These are phyloP conservation scores for Aspergillus coremiiformis DNA, from an alignment of 495 filamentous ascomycete species.

Conservation along the genomic window DNA sequence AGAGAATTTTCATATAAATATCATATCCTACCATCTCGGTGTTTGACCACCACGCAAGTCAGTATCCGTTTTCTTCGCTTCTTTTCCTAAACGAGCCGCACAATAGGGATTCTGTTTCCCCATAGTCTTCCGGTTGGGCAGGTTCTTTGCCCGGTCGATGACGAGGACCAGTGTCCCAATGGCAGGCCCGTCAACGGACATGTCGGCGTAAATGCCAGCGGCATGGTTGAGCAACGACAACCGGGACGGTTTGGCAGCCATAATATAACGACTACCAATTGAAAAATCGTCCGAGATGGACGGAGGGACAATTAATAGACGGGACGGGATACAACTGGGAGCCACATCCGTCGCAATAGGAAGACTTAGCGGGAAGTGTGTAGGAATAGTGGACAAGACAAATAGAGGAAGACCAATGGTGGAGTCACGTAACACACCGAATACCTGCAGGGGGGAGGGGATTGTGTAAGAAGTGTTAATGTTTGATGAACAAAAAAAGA, in stretches of 20 bases:
- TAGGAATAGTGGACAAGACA: too few species aligned
- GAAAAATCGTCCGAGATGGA: not conserved
- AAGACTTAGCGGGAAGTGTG: not conserved
- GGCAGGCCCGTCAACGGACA: slow-evolving; percentile 87
- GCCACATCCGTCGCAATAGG: not conserved
- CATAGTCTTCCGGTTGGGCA: slow-evolving; percentile 92
- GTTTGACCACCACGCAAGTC: slow-evolving; percentile 94
- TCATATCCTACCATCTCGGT: slow-evolving; percentile 66
- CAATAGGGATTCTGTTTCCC: slow-evolving; percentile 99
- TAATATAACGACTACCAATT: slow-evolving; percentile 7
- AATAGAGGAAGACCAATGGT: not conserved
- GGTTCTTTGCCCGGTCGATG: slow-evolving; percentile 88
- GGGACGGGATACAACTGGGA: not conserved
- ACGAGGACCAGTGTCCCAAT: slow-evolving; percentile 91
- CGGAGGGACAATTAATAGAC: not conserved
- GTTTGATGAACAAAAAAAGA: not conserved
- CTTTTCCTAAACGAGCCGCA: slow-evolving; percentile 87
- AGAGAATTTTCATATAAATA: not conserved
- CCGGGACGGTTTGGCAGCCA: slow-evolving; percentile 28
- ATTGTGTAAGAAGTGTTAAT: not conserved
- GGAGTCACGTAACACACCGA: too few species aligned
- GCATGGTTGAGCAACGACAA: slow-evolving; percentile 54
- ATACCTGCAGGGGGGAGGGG: not conserved
- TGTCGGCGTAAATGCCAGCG: slow-evolving; percentile 92
- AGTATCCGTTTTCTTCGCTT: slow-evolving; percentile 94